Conservation (phyloP, 2,329 filamentous ascomycete species). For the Leptodontidium sp. region DNA sequence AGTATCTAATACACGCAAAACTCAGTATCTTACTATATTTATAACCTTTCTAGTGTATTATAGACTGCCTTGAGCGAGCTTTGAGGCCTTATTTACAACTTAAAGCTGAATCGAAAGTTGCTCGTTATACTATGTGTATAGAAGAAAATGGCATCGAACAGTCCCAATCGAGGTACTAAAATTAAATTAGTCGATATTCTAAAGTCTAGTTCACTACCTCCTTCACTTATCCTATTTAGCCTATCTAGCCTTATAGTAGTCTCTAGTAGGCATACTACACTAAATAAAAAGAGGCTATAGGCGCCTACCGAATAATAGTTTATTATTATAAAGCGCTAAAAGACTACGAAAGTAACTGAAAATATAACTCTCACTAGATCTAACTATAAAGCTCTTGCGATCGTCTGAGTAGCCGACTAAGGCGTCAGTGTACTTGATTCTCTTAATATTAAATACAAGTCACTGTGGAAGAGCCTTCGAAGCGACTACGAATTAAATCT, state of each 20-base stretch:
- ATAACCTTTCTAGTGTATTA: background rate
- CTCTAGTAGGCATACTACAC: background rate
- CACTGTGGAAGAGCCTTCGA: constrained; percentile 23
- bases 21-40: background rate
- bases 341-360: background rate
- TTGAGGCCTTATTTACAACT: constrained; percentile 10
- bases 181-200: background rate
- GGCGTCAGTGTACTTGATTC: constrained; percentile 1
- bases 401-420: constrained; percentile 2
- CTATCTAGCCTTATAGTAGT: background rate
- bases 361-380: constrained; percentile 1
- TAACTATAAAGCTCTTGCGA: constrained; percentile 7
- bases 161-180: background rate
- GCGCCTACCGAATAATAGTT: background rate
- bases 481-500: constrained; percentile 25
- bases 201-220: background rate
- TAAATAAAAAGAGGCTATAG: constrained; percentile 1
- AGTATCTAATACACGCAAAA: background rate
- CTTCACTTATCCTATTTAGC: constrained; percentile 1
- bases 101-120: constrained; percentile 5
- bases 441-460: constrained; percentile 20
- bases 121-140: background rate
- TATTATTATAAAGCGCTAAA: constrained; percentile 1
- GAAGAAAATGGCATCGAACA: background rate
- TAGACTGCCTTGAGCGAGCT: background rate